A percentile compares a stretch with the other conserved stretches of the same genome.
Evolutionary conservation across 2,329 filamentous ascomycete genomes (phyloP).

Genomic region (Calonectria montana): DNA sequence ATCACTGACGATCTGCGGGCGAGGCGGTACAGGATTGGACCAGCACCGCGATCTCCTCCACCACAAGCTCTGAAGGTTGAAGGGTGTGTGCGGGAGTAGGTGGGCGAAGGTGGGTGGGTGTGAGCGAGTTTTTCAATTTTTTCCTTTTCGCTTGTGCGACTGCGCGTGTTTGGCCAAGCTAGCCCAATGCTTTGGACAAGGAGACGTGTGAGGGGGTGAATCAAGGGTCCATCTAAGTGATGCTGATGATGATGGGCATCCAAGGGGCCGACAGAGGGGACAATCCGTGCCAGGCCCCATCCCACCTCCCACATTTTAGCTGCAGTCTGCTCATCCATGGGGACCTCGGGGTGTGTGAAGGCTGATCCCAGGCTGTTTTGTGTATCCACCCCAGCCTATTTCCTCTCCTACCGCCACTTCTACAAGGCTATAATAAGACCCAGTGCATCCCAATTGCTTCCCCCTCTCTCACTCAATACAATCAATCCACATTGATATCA

Average conservation of each 20-base stretch:
- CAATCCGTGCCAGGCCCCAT: neutral
- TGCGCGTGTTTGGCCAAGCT: neutral
- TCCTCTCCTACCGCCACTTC: conserved; percentile 23
- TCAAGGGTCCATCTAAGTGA: neutral
- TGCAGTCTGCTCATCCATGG: conserved; percentile 5
- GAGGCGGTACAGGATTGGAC: conserved; percentile 33
- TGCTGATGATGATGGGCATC: conserved; percentile 13
- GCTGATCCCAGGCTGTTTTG: neutral
- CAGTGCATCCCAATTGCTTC: conserved; percentile 21
- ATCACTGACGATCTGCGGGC: conserved; percentile 39
- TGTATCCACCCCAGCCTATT: conserved; percentile 17
- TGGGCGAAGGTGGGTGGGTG: conserved; percentile 11
- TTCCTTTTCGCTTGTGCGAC: neutral
- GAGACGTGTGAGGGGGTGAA: neutral
- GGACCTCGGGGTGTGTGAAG: conserved; percentile 10
- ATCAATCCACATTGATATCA: neutral
- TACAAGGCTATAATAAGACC: conserved; percentile 40
- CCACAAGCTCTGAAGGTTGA: neutral
- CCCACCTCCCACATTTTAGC: neutral
- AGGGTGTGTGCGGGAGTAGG: conserved; percentile 28
- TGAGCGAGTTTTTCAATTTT: conserved; percentile 20
- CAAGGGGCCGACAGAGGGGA: conserved; percentile 7
- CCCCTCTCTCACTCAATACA: conserved; percentile 9
- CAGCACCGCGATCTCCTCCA: conserved; percentile 15
- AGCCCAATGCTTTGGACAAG: neutral